Evolutionary conservation across 2,329 filamentous ascomycete species (phyloP).

Genomic region (Fusarium mangiferae): DNA sequence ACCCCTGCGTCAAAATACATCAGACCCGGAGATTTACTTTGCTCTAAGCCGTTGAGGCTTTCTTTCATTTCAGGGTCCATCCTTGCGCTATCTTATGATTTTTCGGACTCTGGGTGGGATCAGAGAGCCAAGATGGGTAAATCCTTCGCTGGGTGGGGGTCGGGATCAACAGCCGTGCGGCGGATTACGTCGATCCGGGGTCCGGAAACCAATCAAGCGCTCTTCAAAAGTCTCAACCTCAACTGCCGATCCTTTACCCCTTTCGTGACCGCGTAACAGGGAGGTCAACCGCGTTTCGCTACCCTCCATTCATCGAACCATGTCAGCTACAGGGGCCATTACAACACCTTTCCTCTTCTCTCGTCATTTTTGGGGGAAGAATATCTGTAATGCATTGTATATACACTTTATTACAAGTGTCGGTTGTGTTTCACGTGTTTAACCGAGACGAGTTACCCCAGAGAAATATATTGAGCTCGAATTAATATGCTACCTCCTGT

Average conservation of each 20-base stretch:
- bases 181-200: neutral
- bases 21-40: neutral
- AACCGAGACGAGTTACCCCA: neutral
- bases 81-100: neutral
- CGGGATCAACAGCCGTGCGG: conserved; percentile 3
- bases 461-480: neutral
- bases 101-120: neutral
- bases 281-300: neutral
- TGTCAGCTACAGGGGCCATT: neutral
- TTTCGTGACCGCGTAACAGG: neutral
- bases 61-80: neutral
- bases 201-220: neutral
- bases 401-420: neutral
- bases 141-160: neutral
- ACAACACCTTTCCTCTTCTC: neutral
- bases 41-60: neutral
- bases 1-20: neutral
- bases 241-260: neutral
- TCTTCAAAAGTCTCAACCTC: neutral
- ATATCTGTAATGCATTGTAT: neutral
- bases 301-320: neutral
- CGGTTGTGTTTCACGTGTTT: neutral
- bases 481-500: neutral
- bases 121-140: neutral
- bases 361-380: too few species aligned